Percentiles rank a stretch among this genome's conserved stretches.
Conservation (phyloP, 1,284 basidiomycete species). For the Sphagnurus paluster region DNA sequence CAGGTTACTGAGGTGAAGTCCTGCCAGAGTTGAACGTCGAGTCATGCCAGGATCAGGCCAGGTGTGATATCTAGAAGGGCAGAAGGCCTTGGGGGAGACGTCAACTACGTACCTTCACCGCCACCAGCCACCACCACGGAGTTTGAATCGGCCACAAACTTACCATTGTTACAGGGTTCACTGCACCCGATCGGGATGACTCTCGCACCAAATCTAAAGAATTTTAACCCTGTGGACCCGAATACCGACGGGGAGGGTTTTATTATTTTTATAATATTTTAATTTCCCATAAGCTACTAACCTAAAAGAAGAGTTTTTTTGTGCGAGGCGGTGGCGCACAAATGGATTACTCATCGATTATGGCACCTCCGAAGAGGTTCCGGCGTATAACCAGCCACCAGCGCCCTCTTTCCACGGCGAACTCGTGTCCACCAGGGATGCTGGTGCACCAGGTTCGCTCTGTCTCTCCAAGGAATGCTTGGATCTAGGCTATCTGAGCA, state of each 20-base stretch:
- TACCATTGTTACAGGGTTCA: background rate
- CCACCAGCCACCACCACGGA: conserved; percentile 15
- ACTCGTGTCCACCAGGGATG: conserved; percentile 3
- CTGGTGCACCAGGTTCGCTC: background rate
- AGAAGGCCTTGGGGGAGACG: no score
- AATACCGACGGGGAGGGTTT: background rate
- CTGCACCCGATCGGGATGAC: background rate
- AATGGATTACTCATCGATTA: conserved; percentile 11
- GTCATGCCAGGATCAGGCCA: background rate
- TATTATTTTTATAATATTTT: conserved; percentile 1
- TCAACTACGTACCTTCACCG: conserved; percentile 5
- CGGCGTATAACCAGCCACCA: background rate
- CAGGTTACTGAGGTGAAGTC: background rate
- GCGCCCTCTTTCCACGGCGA: conserved; percentile 3
- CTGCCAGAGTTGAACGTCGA: conserved; percentile 1
- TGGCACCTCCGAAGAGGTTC: conserved; percentile 5
- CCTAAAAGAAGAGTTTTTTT: background rate
- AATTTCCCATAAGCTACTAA: background rate
- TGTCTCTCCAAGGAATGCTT: conserved; percentile 1
- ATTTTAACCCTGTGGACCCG: background rate
- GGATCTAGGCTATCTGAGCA: no score
- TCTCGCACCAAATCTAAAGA: conserved; percentile 3
- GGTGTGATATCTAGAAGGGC: conserved; percentile 1
- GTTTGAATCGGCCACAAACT: conserved; percentile 7
- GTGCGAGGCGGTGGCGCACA: conserved; percentile 13